Evolutionary conservation across 192 early-diverging fungal genomes (phyloP).

Genomic region (Cetraspora pellucida): DNA sequence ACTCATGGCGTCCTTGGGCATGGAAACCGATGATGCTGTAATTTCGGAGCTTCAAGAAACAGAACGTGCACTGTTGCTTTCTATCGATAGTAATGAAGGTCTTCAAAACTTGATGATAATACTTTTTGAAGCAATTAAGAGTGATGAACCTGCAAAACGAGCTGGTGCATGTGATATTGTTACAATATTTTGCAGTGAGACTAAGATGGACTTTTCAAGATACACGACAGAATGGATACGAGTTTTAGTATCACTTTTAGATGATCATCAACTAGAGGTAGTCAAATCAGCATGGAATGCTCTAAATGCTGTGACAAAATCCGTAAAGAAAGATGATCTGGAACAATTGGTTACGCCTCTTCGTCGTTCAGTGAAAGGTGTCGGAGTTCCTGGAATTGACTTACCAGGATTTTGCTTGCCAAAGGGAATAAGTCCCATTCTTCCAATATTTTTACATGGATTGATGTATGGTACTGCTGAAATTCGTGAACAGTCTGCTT

Average conservation of each 20-base stretch:
- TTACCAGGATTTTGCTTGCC: slow-evolving; percentile 88
- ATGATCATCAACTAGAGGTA: slow-evolving; percentile 56
- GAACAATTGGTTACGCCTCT: slow-evolving; percentile 76
- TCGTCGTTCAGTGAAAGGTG: slow-evolving; percentile 65
- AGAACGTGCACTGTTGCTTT: slow-evolving; percentile 67
- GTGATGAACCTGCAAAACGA: slow-evolving; percentile 54
- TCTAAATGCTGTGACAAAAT: slow-evolving; percentile 77
- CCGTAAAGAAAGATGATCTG: slow-evolving; percentile 86
- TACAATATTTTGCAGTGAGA: slow-evolving; percentile 67
- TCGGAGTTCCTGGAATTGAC: slow-evolving; percentile 53
- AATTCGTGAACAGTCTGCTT: slow-evolving; percentile 82
- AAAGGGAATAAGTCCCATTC: slow-evolving; percentile 87
- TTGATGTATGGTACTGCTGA: slow-evolving; percentile 86
- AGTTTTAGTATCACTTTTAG: slow-evolving; percentile 73
- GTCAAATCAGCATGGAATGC: slow-evolving; percentile 79
- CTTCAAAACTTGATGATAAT: slow-evolving; percentile 77
- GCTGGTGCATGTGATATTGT: slow-evolving; percentile 64
- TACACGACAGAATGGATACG: slow-evolving; percentile 85
- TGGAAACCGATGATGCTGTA: slow-evolving; percentile 63
- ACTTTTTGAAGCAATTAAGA: slow-evolving; percentile 72
- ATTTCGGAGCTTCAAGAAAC: slow-evolving; percentile 74
- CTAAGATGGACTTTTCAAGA: slow-evolving; percentile 57
- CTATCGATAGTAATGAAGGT: slow-evolving; percentile 83
- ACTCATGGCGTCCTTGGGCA: slow-evolving; percentile 76
- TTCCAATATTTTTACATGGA: slow-evolving; percentile 93